phyloP scores from a whole-genome alignment of 2,329 filamentous ascomycete species.

The Pseudonectria foliicola region DNA sequence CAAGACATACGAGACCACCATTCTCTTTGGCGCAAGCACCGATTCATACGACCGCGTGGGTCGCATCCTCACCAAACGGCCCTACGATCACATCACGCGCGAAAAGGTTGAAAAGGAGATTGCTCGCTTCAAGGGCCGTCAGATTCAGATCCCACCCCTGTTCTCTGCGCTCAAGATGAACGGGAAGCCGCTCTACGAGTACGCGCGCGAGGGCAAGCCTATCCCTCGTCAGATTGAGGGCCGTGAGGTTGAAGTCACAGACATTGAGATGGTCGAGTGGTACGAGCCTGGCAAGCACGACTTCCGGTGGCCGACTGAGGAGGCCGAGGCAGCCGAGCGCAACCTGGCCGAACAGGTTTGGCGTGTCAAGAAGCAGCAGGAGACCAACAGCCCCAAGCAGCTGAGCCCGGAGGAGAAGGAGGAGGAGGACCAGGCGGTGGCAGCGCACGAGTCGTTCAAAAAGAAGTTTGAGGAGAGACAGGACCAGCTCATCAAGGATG shows the following conservation, averaged over 20 bases:
- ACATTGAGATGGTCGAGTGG: slow-evolving; percentile 79
- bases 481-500: slow-evolving; percentile 49
- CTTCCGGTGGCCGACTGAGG: slow-evolving; percentile 71
- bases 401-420: slow-evolving; percentile 48
- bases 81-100: slow-evolving; percentile 74
- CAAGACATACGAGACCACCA: slow-evolving; percentile 84
- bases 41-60: slow-evolving; percentile 87
- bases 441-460: slow-evolving; percentile 51
- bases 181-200: slow-evolving; percentile 92
- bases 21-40: slow-evolving; percentile 86
- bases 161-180: slow-evolving; percentile 91
- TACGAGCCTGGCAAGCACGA: slow-evolving; percentile 73
- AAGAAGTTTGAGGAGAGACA: slow-evolving; percentile 51
- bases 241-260: slow-evolving; percentile 67
- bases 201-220: slow-evolving; percentile 81
- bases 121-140: slow-evolving; percentile 68
- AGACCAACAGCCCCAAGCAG: slow-evolving; percentile 33
- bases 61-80: slow-evolving; percentile 68
- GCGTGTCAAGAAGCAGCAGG: slow-evolving; percentile 53
- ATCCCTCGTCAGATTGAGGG: slow-evolving; percentile 80
- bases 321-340: slow-evolving; percentile 70
- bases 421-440: slow-evolving; percentile 47
- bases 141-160: slow-evolving; percentile 83
- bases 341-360: slow-evolving; percentile 67
- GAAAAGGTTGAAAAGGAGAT: slow-evolving; percentile 72